Evolutionary conservation across 1,139 yeast genomes (phyloP), one percentile per base, ranked within the genome.

Genomic region (Geotrichum histeridarum): DNA sequence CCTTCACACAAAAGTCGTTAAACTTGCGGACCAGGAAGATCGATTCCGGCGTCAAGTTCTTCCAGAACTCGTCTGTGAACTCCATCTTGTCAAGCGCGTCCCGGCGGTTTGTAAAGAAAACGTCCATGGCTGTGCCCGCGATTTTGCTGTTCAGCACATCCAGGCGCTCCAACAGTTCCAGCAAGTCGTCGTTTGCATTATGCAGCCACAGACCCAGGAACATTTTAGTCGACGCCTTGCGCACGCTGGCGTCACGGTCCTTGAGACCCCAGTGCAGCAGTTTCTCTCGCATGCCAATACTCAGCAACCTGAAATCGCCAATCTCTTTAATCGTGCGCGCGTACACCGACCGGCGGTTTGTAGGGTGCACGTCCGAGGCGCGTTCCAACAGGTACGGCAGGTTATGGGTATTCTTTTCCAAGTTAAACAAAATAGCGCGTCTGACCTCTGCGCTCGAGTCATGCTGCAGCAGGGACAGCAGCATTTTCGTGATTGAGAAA

Each of bases 251-350:
- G 59, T 91, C 96, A 60, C 98, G 81, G 69, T 93, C 99, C 60
- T 82, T 81, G 50, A 93, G 74, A 1, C 99, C 99, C 90, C 95
- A 87, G 50, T 77, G 76, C 35, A 93, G 73, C 22, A 93, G 68
- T 59, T 78, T 77, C 57, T 86, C 93, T 51, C 96, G 73, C 51
- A 80, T 75, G n/a, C 74, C 74, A 47, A 79, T 73, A 50, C 81
- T 81, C 5, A 93, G 72, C 7, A 77, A 74, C 50, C 83, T 73
- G 65, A 86, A 84, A 58, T 81, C 86, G 6, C 87, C 87, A 61
- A 88, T 73, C 39, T 83, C 84, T 56, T 82, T 83, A 54, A 89
- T 70, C 1, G 86, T 76, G 56, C 87, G 77, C 1, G 93, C 76
- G 68, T 80, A 93, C 0, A 91, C 83, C 31, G 84, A 70, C 61